Conservation (phyloP, 768 basidiomycete genomes). For the Mycena galopus region DNA sequence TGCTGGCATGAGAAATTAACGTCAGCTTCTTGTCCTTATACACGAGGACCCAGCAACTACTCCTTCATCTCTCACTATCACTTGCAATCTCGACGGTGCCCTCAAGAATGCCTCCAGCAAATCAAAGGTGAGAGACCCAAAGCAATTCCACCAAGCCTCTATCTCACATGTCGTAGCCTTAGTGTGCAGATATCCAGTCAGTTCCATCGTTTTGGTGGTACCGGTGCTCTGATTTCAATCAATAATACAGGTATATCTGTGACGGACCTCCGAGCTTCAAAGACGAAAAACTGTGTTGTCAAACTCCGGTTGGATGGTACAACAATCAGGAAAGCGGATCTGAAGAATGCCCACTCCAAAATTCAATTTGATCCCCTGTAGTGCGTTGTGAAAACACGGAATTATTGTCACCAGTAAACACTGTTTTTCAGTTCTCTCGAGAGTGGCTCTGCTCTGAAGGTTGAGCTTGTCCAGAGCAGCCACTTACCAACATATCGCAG, state of each 20-base stretch:
- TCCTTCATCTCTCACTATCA: too few relatives aligned
- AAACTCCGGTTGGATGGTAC: slow-evolving; percentile 11
- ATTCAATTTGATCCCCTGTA: slow-evolving; percentile 6
- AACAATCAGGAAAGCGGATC: slow-evolving; percentile 8
- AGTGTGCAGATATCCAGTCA: too few relatives aligned
- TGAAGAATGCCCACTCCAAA: background rate
- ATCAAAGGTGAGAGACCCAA: background rate
- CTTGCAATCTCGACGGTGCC: too few relatives aligned
- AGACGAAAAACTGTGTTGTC: slow-evolving; percentile 4
- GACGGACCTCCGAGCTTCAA: slow-evolving; percentile 3
- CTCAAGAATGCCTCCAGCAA: slow-evolving; percentile 4
- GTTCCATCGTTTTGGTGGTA: background rate
- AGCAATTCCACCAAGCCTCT: background rate
- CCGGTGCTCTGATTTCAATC: background rate
- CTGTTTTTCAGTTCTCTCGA: slow-evolving; percentile 8
- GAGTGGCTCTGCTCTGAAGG: background rate
- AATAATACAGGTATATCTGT: slow-evolving; percentile 6
- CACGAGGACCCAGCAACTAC: too few relatives aligned
- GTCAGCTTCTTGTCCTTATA: too few relatives aligned
- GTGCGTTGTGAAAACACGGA: background rate
- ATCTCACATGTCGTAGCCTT: too few relatives aligned
- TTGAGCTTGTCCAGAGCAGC: slow-evolving; percentile 3
- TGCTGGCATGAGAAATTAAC: too few relatives aligned
- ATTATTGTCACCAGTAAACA: background rate
- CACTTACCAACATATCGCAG: background rate